Conservation (phyloP, 176 grass and related monocot genomes). For the Olyra latifolia region DNA sequence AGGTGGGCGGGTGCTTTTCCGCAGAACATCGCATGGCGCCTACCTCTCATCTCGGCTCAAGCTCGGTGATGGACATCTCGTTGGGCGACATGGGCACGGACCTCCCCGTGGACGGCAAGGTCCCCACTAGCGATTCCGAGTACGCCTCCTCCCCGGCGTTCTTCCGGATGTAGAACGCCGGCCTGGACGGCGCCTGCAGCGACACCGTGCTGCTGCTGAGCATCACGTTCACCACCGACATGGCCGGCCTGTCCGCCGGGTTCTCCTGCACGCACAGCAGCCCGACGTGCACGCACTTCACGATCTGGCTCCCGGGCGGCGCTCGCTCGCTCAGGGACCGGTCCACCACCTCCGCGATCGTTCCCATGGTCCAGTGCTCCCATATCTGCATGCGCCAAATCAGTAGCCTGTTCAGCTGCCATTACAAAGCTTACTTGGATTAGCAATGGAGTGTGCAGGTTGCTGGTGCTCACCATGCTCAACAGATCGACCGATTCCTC, state of each 20-base stretch:
- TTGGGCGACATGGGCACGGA: constrained; percentile 13
- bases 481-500: constrained; percentile 20
- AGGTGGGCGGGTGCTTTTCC: no score
- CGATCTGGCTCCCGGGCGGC: neutral
- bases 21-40: neutral
- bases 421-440: neutral
- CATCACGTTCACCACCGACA: constrained; percentile 21
- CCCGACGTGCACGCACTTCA: constrained; percentile 23
- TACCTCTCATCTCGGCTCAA: constrained; percentile 18
- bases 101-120: neutral
- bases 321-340: neutral
- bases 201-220: neutral
- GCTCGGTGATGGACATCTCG: constrained; percentile 21
- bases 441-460: neutral
- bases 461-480: neutral
- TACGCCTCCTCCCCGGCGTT: neutral
- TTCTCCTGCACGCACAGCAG: constrained; percentile 41
- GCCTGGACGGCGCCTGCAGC: neutral
- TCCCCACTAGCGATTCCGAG: neutral
- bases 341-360: constrained; percentile 17
- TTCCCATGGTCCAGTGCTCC: constrained; percentile 26
- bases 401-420: neutral
- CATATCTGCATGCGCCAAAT: constrained; percentile 17
- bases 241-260: constrained; percentile 3
- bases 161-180: constrained; percentile 23